A percentile compares a stretch with the other conserved stretches of the same genome.
phyloP scores from a whole-genome alignment of 495 filamentous ascomycete species.

The Trichocladium antarcticum region DNA sequence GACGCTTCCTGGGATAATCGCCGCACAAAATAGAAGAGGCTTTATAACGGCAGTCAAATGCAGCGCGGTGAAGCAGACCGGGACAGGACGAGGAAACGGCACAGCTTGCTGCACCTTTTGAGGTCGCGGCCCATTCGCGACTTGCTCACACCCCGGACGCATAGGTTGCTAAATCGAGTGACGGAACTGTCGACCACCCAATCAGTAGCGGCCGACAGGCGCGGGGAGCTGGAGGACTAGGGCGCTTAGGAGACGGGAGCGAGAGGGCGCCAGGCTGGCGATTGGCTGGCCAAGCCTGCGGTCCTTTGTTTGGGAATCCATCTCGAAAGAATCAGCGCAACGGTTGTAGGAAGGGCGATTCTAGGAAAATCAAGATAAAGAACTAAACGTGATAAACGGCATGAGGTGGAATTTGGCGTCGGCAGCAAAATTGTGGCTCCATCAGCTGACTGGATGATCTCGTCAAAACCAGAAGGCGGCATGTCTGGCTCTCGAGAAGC shows the following conservation, averaged over 20 bases:
- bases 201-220: constrained; percentile 6
- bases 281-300: constrained; percentile 6
- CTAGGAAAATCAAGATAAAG: too few species aligned
- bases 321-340: too few species aligned
- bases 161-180: constrained; percentile 4
- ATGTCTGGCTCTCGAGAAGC: too few species aligned
- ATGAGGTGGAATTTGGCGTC: too few species aligned
- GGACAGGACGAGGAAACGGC: neutral
- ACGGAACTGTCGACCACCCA: constrained; percentile 2
- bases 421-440: too few species aligned
- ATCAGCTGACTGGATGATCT: too few species aligned
- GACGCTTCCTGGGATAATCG: too few species aligned
- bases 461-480: too few species aligned
- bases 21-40: neutral
- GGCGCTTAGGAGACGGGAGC: constrained; percentile 21
- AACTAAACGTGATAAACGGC: too few species aligned
- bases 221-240: constrained; percentile 11
- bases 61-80: neutral
- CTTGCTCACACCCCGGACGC: neutral
- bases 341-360: too few species aligned
- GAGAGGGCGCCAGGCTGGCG: constrained; percentile 1
- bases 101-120: neutral
- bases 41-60: neutral
- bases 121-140: neutral
- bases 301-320: neutral